Base-by-base conservation (phyloP, 225 moss, liverwort and hornwort species). In the Lunularia cruciata region DNA sequence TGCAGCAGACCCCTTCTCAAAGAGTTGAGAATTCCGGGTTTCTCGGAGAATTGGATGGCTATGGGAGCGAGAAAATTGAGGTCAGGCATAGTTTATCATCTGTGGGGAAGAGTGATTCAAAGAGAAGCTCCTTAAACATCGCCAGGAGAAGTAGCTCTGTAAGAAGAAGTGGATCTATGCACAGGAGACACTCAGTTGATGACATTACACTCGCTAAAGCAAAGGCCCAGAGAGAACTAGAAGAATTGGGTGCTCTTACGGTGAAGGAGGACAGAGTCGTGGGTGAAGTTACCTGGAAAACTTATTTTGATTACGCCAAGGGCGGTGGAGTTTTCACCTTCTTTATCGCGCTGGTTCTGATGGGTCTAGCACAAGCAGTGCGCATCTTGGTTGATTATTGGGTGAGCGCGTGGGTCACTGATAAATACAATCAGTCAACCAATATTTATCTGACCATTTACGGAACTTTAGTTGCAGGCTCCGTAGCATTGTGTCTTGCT, bases 351-450 rank as follows among this genome's bases (percentile, higher is more conserved):
- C 70, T 89, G 36, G 18, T 69, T 16, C 20, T 88, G 6, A 89
- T 93, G 72, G 6, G 83, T 9, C 65, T 88, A 67, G 86, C 78
- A 51, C 93, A 93, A 83, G 81, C 91, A 57, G 87, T 93, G 55
- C 83, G 98, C 34, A 91, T 98, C 25, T 88, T 89, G 86, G 79
- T 84, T 59, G 93, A 98, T 69, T 93, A 84, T 57, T 98, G 98
- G 93, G 19, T 98, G 20, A 84, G 85, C 67, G 72, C 82, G 4
- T 98, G 98, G 98, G 88, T 91, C 2, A 81, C 74, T 46, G n/a
- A 76, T 14, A 48, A 76, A 40, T 91, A 84, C 52, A 69, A 88
- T 20, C 62, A 87, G n/a, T 77, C 76, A 38, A 88, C 87, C 5
- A 48, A 76, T 46, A 49, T 82, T 0, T 98, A 98, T 66, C 85